Percentiles rank a stretch among this genome's conserved stretches.
phyloP scores from a whole-genome alignment of 1,284 basidiomycete species.

The Cutaneotrichosporon sp. region DNA sequence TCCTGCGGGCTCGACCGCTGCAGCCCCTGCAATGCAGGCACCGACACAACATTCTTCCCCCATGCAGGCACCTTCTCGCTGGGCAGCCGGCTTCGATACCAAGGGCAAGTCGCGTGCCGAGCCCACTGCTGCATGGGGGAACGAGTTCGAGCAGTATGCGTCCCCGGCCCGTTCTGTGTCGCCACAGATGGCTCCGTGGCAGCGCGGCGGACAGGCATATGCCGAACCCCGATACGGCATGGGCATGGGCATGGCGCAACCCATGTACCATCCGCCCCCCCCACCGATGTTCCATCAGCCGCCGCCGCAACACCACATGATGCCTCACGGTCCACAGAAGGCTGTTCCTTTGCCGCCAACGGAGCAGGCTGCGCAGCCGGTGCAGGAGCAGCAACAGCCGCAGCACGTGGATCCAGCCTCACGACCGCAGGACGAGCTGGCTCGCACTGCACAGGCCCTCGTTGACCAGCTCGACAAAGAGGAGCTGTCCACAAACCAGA shows the following conservation, averaged over 20 bases:
- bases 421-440: constrained; percentile 58
- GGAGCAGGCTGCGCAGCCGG: neutral
- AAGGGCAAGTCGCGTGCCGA: constrained; percentile 20
- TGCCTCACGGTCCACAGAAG: constrained; percentile 3
- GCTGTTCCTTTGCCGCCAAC: constrained; percentile 6
- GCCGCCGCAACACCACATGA: constrained; percentile 1
- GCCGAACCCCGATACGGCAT: neutral
- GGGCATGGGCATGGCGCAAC: constrained; percentile 2
- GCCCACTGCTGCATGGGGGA: constrained; percentile 13
- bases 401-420: neutral
- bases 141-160: constrained; percentile 19
- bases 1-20: neutral
- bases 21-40: neutral
- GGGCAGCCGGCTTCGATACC: constrained; percentile 23
- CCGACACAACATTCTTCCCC: no score
- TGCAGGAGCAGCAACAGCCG: constrained; percentile 2
- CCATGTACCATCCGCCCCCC: constrained; percentile 12
- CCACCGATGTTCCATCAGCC: constrained; percentile 8
- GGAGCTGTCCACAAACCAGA: constrained; percentile 58
- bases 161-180: constrained; percentile 2
- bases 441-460: constrained; percentile 66
- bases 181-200: constrained; percentile 19
- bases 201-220: constrained; percentile 5
- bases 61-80: constrained; percentile 6
- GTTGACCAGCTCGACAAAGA: constrained; percentile 59